These are phyloP conservation scores for Trametes sp. DNA, from an alignment of 1,284 basidiomycete species.

Conservation along the genomic window DNA sequence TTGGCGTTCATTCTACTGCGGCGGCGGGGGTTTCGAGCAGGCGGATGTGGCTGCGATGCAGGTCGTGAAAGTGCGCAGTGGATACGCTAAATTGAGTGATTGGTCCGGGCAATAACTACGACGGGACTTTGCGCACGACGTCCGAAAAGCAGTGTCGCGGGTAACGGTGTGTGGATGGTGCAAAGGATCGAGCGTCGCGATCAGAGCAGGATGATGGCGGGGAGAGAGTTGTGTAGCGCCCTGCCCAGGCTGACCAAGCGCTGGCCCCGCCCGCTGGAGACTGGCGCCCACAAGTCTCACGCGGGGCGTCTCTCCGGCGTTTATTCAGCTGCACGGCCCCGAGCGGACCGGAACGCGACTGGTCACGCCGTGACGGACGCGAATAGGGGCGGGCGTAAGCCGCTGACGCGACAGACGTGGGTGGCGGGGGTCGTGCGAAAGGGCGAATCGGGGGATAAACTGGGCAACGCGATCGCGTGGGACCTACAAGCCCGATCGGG, in stretches of 20 bases:
- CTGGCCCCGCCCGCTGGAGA: too few species aligned
- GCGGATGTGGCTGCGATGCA: background rate
- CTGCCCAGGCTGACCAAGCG: constrained; percentile 4
- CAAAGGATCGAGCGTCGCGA: constrained; percentile 20
- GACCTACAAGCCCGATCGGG: constrained; percentile 20
- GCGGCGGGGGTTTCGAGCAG: background rate
- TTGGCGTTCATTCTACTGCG: constrained; percentile 42
- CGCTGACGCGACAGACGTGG: constrained; percentile 6
- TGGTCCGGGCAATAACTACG: background rate
- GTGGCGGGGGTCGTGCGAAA: constrained; percentile 27
- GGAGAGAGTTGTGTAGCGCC: constrained; percentile 20
- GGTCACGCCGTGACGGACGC: constrained; percentile 21
- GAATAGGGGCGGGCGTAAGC: too few species aligned
- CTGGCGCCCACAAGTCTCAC: background rate
- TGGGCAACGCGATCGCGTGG: constrained; percentile 19
- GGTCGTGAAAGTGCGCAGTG: background rate
- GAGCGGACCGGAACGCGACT: constrained; percentile 14
- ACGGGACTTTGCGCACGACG: constrained; percentile 14
- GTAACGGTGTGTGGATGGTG: constrained; percentile 12
- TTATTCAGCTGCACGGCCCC: constrained; percentile 1
- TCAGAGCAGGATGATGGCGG: constrained; percentile 30
- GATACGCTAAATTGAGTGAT: constrained; percentile 11
- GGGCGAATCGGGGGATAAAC: constrained; percentile 10
- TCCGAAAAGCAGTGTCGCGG: constrained; percentile 26
- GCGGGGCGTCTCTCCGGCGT: constrained; percentile 4